phyloP scores from a whole-genome alignment of 495 filamentous ascomycete species.

The Trichoderma asperelloides region DNA sequence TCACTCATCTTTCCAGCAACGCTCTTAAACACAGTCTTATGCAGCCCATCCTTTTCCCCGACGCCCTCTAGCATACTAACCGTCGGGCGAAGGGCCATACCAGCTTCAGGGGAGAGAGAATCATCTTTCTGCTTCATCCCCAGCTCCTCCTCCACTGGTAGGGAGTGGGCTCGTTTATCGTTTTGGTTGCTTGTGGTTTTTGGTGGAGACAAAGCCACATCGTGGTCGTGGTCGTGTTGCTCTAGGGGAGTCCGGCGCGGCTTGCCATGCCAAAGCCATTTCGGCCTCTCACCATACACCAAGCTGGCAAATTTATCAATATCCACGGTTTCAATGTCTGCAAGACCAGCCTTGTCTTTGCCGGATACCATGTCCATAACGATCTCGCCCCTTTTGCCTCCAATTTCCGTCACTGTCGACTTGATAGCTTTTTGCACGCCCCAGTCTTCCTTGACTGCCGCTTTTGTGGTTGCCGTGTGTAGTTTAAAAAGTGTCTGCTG shows the following conservation, averaged over 20 bases:
- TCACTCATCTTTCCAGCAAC: conserved; percentile 74
- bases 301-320: conserved; percentile 74
- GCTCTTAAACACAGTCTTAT: conserved; percentile 64
- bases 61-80: conserved; percentile 33
- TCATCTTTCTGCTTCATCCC: conserved; percentile 35
- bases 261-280: conserved; percentile 94
- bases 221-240: conserved; percentile 41
- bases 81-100: conserved; percentile 29
- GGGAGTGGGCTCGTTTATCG: conserved; percentile 20
- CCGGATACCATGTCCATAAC: conserved; percentile 89
- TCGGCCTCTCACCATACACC: conserved; percentile 67
- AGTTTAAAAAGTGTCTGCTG: conserved; percentile 72
- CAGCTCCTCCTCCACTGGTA: conserved; percentile 37
- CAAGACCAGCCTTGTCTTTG: conserved; percentile 78
- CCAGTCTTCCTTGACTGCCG: conserved; percentile 68
- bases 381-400: conserved; percentile 91
- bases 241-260: conserved; percentile 47
- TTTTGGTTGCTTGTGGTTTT: conserved; percentile 31
- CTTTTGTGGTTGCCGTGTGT: conserved; percentile 76
- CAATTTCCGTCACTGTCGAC: conserved; percentile 86
- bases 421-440: conserved; percentile 85
- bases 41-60: conserved; percentile 57
- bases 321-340: conserved; percentile 83
- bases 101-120: conserved; percentile 24
- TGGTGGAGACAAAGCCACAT: conserved; percentile 54